These are phyloP conservation scores for Penicillium canescens DNA, from an alignment of 495 filamentous ascomycete genomes.

Conservation along the genomic window DNA sequence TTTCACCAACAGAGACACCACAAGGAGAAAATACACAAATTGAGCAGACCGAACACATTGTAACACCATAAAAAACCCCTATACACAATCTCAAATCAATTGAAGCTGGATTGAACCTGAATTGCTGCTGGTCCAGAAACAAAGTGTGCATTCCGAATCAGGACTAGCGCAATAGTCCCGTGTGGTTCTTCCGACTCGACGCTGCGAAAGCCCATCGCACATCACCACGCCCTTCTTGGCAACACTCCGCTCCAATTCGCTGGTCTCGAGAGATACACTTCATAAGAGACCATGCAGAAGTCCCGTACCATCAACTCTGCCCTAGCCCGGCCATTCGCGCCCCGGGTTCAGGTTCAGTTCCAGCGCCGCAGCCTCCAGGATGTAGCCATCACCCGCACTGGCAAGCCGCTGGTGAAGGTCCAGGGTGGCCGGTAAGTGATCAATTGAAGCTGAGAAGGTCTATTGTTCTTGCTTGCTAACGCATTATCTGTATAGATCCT, in stretches of 20 bases:
- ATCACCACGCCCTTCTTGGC: conserved; percentile 32
- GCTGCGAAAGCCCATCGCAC: conserved; percentile 34
- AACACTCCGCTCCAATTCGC: conserved; percentile 35
- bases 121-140: too few relatives aligned
- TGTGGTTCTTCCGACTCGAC: conserved; percentile 37
- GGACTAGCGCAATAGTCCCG: conserved; percentile 45
- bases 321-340: conserved; percentile 42
- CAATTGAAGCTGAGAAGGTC: conserved; percentile 15
- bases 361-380: conserved; percentile 67
- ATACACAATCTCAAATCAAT: not conserved
- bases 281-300: conserved; percentile 53
- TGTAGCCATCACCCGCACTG: conserved; percentile 80
- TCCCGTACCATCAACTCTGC: conserved; percentile 47
- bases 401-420: conserved; percentile 79
- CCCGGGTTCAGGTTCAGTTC: conserved; percentile 43
- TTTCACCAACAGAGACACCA: not conserved
- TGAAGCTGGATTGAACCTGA: not conserved
- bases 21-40: too few relatives aligned
- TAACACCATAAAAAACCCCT: too few relatives aligned
- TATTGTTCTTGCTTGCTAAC: conserved; percentile 22
- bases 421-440: conserved; percentile 77
- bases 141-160: conserved; percentile 25
- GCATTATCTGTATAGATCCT: conserved; percentile 57
- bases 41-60: too few relatives aligned
- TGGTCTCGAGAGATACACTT: conserved; percentile 31